Percentiles rank a stretch among this genome's conserved stretches.
Evolutionary conservation across 129 eudicot species (phyloP).

Genomic region (Flaveria robusta): DNA sequence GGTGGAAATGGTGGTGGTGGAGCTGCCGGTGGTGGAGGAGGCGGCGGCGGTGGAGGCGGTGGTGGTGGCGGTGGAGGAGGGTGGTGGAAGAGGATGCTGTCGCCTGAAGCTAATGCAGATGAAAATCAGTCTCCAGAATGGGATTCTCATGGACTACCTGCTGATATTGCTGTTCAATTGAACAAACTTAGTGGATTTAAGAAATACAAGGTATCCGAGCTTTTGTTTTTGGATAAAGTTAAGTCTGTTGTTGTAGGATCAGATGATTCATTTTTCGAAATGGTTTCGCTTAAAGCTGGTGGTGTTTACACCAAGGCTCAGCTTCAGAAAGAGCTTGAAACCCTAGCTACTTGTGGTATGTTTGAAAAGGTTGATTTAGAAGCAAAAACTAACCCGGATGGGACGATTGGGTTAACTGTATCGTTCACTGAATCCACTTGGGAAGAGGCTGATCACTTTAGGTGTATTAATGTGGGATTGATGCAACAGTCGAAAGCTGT

Average conservation of each 20-base stretch:
- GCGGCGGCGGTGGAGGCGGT: conserved; percentile 53
- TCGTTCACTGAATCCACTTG: conserved; percentile 66
- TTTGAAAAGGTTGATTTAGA: conserved; percentile 77
- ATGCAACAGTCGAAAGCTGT: conserved; percentile 70
- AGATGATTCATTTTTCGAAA: conserved; percentile 73
- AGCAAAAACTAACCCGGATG: conserved; percentile 73
- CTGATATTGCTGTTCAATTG: conserved; percentile 54
- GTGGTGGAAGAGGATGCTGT: conserved; percentile 55
- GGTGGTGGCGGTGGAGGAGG: conserved; percentile 52
- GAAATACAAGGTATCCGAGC: conserved; percentile 66
- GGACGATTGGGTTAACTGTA: conserved; percentile 50
- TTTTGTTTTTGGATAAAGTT: conserved; percentile 49
- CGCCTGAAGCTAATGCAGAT: conserved; percentile 51
- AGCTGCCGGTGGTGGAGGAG: conserved; percentile 39
- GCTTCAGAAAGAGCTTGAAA: conserved; percentile 82
- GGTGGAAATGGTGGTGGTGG: conserved; percentile 57
- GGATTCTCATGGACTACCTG: conserved; percentile 77
- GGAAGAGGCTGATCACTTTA: conserved; percentile 61
- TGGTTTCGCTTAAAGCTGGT: conserved; percentile 68
- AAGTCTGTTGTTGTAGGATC: conserved; percentile 39
- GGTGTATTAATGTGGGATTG: conserved; percentile 78
- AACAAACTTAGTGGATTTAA: conserved; percentile 67
- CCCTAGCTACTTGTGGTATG: conserved; percentile 76
- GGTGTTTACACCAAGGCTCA: conserved; percentile 73
- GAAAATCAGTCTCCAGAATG: conserved; percentile 59